Conservation (phyloP, 495 filamentous ascomycete species). For the Trichocladium antarcticum region DNA sequence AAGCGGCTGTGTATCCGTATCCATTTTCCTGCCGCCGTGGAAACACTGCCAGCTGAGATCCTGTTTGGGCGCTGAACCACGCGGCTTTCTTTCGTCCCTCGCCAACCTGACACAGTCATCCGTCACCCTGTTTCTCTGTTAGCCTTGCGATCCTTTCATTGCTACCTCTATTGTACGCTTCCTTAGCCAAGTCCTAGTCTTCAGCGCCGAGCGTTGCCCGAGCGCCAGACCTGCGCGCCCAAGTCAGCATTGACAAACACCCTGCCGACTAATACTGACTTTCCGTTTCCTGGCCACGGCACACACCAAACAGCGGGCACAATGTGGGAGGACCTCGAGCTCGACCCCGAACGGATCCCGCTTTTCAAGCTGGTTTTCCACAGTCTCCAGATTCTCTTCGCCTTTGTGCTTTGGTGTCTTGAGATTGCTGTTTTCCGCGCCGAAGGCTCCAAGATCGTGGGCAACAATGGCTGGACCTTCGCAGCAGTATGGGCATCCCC, state of each 20-base stretch:
- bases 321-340: conserved; percentile 37
- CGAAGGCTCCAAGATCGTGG: conserved; percentile 50
- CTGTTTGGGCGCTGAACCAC: not conserved
- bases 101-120: no score
- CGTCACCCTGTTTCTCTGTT: not conserved
- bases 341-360: conserved; percentile 42
- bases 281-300: not conserved
- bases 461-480: conserved; percentile 64
- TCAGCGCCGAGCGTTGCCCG: not conserved
- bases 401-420: conserved; percentile 59
- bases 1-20: conserved; percentile 10
- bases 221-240: not conserved
- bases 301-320: not conserved
- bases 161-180: not conserved
- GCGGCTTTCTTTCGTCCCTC: not conserved
- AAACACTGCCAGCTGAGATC: conserved; percentile 1
- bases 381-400: conserved; percentile 51
- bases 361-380: conserved; percentile 48
- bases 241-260: conserved; percentile 4
- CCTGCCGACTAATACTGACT: not conserved
- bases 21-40: not conserved
- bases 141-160: not conserved
- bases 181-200: not conserved
- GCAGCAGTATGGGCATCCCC: conserved; percentile 49
- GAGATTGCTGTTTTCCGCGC: conserved; percentile 61